phyloP scores from a whole-genome alignment of 2,329 filamentous ascomycete species.

The Epichloe baconii region DNA sequence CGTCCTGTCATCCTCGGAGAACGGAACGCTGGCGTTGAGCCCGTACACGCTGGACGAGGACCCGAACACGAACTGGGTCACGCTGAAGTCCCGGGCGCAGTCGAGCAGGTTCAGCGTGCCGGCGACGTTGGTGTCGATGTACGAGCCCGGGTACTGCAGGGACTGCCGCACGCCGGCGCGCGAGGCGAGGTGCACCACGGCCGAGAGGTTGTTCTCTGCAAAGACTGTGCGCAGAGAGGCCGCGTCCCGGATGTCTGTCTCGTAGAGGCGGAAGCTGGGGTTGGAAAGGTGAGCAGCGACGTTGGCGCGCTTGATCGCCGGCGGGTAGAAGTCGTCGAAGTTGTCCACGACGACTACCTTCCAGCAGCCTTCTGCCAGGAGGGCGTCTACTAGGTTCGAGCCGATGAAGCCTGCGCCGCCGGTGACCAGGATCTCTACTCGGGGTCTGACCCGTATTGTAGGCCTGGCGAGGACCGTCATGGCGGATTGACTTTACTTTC shows the following conservation, averaged over 20 bases:
- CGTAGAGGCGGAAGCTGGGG: conserved; percentile 10
- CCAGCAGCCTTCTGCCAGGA: conserved; percentile 11
- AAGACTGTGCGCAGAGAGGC: conserved; percentile 9
- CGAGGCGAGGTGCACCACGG: conserved; percentile 12
- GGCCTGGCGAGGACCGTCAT: conserved; percentile 1
- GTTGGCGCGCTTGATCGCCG: conserved; percentile 12
- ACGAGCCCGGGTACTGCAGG: conserved; percentile 8
- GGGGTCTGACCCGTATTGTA: not conserved
- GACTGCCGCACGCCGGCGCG: conserved; percentile 13
- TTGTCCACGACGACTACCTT: conserved; percentile 13
- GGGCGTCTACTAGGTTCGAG: conserved; percentile 12
- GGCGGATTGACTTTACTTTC: not conserved
- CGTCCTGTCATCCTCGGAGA: conserved; percentile 9
- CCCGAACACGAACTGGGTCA: conserved; percentile 12
- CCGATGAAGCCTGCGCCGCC: conserved; percentile 15
- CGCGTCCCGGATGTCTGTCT: conserved; percentile 1
- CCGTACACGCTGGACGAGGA: conserved; percentile 15
- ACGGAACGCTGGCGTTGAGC: conserved; percentile 10
- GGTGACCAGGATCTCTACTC: conserved; percentile 14
- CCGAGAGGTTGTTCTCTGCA: conserved; percentile 7
- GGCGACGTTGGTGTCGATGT: conserved; percentile 13
- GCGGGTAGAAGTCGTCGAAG: conserved; percentile 12
- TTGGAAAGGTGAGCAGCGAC: conserved; percentile 9
- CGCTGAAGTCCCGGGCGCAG: conserved; percentile 11
- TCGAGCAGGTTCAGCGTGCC: conserved; percentile 14